Evolutionary conservation across 768 basidiomycete genomes (phyloP).

Genomic region (Phanerodontia chrysosporium): DNA sequence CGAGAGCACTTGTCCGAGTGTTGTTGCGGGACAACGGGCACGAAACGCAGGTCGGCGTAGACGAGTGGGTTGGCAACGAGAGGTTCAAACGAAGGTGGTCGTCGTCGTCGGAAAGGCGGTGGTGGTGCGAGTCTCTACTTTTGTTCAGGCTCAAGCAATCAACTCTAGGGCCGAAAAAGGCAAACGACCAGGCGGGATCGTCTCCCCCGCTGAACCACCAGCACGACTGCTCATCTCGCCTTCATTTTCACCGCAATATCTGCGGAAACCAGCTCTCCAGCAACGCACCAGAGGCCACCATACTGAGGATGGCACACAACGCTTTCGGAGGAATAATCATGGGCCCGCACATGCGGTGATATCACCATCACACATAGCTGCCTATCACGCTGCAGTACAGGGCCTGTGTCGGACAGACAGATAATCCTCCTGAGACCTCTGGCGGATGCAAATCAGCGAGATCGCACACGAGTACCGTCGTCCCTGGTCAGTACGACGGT

Average conservation of each 20-base stretch:
- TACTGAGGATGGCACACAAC: not conserved
- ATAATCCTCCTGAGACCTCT: not conserved
- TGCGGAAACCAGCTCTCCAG: not conserved
- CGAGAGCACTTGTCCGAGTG: not conserved
- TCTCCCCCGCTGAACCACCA: not conserved
- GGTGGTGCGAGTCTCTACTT: not conserved
- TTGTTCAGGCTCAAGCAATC: slow-evolving; percentile 6
- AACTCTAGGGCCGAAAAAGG: not conserved
- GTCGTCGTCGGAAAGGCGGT: not conserved
- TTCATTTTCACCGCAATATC: not conserved
- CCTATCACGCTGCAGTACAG: not conserved
- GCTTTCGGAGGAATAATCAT: not conserved
- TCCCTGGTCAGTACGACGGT: not conserved
- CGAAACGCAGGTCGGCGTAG: not conserved
- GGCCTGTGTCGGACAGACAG: not conserved
- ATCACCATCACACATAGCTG: slow-evolving; percentile 2
- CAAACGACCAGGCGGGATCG: not conserved
- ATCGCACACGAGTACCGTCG: not conserved
- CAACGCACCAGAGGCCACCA: not conserved
- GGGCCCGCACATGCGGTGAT: not conserved
- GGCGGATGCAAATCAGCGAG: not conserved
- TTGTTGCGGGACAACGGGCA: not conserved
- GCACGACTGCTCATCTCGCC: not conserved
- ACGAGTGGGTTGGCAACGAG: slow-evolving; percentile 2
- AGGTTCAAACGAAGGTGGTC: slow-evolving; percentile 4